Conservation (phyloP, 2,329 filamentous ascomycete species). For the Pseudodiploospora longispora region DNA sequence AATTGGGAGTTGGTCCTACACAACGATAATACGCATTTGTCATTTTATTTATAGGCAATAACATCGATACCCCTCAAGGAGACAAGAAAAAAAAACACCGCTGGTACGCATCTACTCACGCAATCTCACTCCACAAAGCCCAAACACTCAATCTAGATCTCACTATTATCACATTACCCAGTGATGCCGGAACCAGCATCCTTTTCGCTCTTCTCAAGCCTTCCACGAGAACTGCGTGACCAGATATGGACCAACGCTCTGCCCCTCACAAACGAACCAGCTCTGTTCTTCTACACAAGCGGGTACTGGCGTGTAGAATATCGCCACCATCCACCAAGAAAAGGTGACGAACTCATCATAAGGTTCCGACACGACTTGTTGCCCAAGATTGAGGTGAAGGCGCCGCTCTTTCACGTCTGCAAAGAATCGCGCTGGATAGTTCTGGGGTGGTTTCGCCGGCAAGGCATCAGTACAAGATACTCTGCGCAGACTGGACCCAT, state of each 20-base stretch:
- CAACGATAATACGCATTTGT: no score
- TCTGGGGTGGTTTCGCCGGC: neutral
- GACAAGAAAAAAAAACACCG: no score
- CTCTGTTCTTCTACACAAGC: neutral
- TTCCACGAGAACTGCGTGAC: conserved; percentile 1
- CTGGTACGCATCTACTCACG: no score
- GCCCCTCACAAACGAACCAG: neutral
- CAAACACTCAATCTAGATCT: no score
- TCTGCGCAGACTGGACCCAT: neutral
- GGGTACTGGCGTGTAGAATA: neutral
- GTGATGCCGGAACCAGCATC: neutral
- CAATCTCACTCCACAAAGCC: no score
- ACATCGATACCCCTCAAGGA: no score
- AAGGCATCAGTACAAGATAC: neutral
- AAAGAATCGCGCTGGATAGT: neutral
- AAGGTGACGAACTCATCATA: neutral
- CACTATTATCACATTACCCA: no score
- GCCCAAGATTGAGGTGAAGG: neutral
- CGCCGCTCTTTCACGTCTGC: neutral
- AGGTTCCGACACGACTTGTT: neutral
- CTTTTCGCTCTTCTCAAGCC: neutral
- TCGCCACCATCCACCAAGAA: neutral
- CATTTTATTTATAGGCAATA: no score
- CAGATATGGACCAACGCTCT: conserved; percentile 1
- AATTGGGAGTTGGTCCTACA: no score